Percentiles rank a stretch among this genome's conserved stretches.
Conservation (phyloP, 2,329 filamentous ascomycete genomes). For the Leptographium procerum region DNA sequence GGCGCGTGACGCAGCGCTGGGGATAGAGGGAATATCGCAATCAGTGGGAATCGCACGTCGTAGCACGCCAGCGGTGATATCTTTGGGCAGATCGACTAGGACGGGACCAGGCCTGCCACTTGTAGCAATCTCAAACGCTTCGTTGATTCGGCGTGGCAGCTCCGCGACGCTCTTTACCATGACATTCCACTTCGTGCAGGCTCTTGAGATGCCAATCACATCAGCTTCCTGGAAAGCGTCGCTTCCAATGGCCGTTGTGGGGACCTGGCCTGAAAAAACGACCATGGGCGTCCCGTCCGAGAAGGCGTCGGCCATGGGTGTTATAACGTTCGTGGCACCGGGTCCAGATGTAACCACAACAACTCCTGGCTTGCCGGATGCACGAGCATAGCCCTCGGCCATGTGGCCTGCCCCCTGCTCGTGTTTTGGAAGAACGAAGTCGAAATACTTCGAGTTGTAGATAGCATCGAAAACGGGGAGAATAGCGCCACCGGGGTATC, state of each 20-base stretch:
- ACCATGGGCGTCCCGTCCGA: conserved; percentile 94
- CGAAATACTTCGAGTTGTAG: conserved; percentile 93
- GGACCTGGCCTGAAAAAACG: conserved; percentile 90
- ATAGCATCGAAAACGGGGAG: conserved; percentile 98
- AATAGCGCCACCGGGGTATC: conserved; percentile 91
- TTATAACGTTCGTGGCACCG: conserved; percentile 92
- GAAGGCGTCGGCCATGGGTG: conserved; percentile 89
- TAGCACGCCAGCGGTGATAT: conserved; percentile 80
- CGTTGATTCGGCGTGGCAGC: conserved; percentile 85
- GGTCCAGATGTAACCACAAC: conserved; percentile 95
- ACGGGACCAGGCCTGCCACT: conserved; percentile 89
- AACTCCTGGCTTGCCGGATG: conserved; percentile 86
- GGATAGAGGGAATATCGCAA: conserved; percentile 63
- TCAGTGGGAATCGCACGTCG: conserved; percentile 70
- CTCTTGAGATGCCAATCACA: conserved; percentile 81
- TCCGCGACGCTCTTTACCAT: conserved; percentile 96
- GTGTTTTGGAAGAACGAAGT: conserved; percentile 89
- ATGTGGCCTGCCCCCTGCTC: conserved; percentile 98
- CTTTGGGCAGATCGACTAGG: conserved; percentile 90
- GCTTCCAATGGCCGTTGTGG: conserved; percentile 79
- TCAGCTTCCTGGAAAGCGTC: conserved; percentile 98
- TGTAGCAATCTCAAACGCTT: conserved; percentile 96
- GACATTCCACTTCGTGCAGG: conserved; percentile 98
- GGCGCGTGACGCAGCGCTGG: conserved; percentile 75
- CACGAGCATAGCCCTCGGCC: conserved; percentile 93